Conservation (phyloP, 2,329 filamentous ascomycete genomes). For the Apiospora phragmitis region DNA sequence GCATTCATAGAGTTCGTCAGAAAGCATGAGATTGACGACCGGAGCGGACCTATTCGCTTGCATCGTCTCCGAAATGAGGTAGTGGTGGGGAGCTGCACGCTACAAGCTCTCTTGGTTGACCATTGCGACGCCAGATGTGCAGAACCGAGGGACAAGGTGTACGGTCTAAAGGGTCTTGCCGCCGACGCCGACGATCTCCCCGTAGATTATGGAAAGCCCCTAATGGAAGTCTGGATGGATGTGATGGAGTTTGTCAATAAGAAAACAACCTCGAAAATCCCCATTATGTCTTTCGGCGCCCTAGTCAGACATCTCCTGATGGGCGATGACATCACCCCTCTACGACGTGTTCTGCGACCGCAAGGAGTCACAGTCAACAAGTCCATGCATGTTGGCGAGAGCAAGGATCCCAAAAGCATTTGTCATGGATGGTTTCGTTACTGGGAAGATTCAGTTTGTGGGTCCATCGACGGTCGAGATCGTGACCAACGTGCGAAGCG, state of each 20-base stretch:
- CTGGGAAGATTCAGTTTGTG: too few relatives aligned
- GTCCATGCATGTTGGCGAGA: too few relatives aligned
- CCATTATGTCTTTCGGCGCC: constrained; percentile 10
- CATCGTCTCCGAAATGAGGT: constrained; percentile 18
- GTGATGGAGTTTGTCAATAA: constrained; percentile 25
- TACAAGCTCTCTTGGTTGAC: constrained; percentile 22
- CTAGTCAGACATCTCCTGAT: constrained; percentile 15
- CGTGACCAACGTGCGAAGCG: too few relatives aligned
- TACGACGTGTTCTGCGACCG: constrained; percentile 12
- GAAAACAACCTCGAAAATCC: constrained; percentile 11
- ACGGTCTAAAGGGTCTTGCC: constrained; percentile 30
- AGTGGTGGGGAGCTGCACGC: constrained; percentile 18
- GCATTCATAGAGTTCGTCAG: constrained; percentile 20
- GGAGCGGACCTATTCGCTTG: constrained; percentile 20
- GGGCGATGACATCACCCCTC: neutral
- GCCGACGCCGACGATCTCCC: constrained; percentile 26
- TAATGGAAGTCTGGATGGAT: constrained; percentile 29
- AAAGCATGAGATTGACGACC: constrained; percentile 13
- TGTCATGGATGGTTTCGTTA: too few relatives aligned
- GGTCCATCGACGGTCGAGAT: too few relatives aligned
- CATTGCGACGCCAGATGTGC: constrained; percentile 25
- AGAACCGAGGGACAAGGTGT: constrained; percentile 32
- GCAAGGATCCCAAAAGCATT: too few relatives aligned
- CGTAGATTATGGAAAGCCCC: constrained; percentile 28
- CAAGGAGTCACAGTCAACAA: too few relatives aligned